Evolutionary conservation across 2,329 filamentous ascomycete genomes (phyloP), one percentile per base, ranked within the genome.

Genomic region (Phialophora tarda): DNA sequence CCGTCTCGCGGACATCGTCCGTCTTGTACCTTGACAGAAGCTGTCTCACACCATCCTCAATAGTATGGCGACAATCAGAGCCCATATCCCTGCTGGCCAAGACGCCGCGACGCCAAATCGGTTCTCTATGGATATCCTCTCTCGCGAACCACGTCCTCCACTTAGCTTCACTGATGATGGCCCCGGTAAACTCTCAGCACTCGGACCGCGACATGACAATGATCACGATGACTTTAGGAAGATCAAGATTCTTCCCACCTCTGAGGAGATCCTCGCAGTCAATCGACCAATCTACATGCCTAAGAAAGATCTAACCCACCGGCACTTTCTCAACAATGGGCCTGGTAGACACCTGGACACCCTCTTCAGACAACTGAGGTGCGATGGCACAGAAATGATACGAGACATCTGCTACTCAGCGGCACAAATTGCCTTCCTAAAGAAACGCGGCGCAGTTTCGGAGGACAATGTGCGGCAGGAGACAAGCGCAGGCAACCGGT

Each of bases 311-410:
- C 72, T 75, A 4, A 28, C 21, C 14, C 23, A 44, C 24, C 1
- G 38, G 10, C 72, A 77, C 34, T 75, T 74, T 69, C 73, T 77
- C 48, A 28, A 73, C 2, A 51, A 58, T 23, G 76, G 75, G 1
- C 63, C 75, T 8, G 64, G 63, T 1, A 72, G 76, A 28, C 72
- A 77, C 7, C 55, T 78, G 55, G 78, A 79, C 64, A 71, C 74
- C 10, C 75, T 78, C 44, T 79, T 79, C 68, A 75, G 77, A n/a
- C 73, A 78, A 1, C 61, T 79, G 26, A 67, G 77, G 23, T 76
- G 77, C 64, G 78, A 80, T 53, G 77, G 2, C 59, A 78, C 24
- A 71, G 76, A 51, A 72, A 74, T 50, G 65, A 77, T 54, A 63
- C 60, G 69, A 38, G 77, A 67, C 73, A 77, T 68, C 70, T 73